Base-by-base conservation (phyloP, 768 basidiomycete species). In the Clitopilus hobsonii region DNA sequence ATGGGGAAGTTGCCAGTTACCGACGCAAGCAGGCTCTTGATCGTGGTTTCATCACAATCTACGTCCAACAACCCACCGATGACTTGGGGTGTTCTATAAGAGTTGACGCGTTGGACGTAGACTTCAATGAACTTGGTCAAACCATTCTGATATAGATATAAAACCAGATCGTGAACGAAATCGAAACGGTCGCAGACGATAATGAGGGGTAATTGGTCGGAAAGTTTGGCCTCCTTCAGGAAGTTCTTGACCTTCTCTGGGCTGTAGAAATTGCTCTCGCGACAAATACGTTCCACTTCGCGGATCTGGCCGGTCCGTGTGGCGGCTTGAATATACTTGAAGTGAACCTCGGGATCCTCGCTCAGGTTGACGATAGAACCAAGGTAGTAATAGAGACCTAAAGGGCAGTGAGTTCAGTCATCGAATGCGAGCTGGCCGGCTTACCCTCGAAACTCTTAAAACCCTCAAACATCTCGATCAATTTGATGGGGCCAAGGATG, bases 231-330 rank as follows among this genome's bases (percentile, higher is more conserved):
- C 67, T 99, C 97, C 72, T 98, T 98, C 70, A 98, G 85, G 88
- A 98, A 98, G 74, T 99, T 99, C 82, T 99, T 98, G 82, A 98
- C 97, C 73, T 99, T 99, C 78, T 99, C 97, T 1, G 97, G 92
- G 71, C 95, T 98, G 81, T 98, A 98, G 74, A 78, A 79, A 74
- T 98, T 98, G 71, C 91, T 94, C 75, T 99, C 97, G 53, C 97
- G 81, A 68, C 95, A 98, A 65, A 99, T 96, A 47, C 97, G 94
- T 73, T 99, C 97, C 54, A 99, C 97, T 69, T 99, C 97, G 49
- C 97, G 89, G 62, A 99, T 94, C 69, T 98, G 97, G 38, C 96
- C 95, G 25, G 97, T 99, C 24, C 96, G 86, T 1, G 94, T 96
- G 5, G 97, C 97, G 24, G 97, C 97, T 67, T 98, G 96, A 66